A percentile compares a stretch with the other conserved stretches of the same genome.
These are phyloP conservation scores for Xylaria flabelliformis DNA, from an alignment of 495 filamentous ascomycete genomes.

Conservation along the genomic window DNA sequence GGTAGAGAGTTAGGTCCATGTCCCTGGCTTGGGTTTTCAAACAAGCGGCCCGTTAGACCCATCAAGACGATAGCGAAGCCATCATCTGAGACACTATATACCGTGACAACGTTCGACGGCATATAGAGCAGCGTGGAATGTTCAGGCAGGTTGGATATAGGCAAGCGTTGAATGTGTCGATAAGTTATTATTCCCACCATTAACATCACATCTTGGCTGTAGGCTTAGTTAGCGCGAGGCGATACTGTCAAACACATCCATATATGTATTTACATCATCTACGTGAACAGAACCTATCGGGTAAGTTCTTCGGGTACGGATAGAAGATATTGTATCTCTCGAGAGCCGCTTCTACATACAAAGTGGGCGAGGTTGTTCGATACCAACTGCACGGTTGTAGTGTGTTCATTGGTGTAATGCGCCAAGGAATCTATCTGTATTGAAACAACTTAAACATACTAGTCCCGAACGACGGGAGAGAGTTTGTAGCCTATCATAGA, in stretches of 20 bases:
- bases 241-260: neutral
- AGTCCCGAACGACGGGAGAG: neutral
- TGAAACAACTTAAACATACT: neutral
- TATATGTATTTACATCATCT: neutral
- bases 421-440: neutral
- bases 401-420: neutral
- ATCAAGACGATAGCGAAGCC: neutral
- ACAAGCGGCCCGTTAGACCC: neutral
- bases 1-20: neutral
- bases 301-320: neutral
- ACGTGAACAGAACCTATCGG: neutral
- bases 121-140: neutral
- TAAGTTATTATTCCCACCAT: neutral
- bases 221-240: neutral
- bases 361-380: neutral
- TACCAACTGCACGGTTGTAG: neutral
- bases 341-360: neutral
- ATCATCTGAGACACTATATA: neutral
- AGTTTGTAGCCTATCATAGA: neutral
- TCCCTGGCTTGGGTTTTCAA: neutral
- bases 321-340: conserved; percentile 6
- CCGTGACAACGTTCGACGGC: neutral
- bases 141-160: neutral
- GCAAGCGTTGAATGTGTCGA: neutral
- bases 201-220: neutral